These are phyloP conservation scores for Trebouxia sp. DNA, from an alignment of 139 green algal genomes.

Conservation along the genomic window DNA sequence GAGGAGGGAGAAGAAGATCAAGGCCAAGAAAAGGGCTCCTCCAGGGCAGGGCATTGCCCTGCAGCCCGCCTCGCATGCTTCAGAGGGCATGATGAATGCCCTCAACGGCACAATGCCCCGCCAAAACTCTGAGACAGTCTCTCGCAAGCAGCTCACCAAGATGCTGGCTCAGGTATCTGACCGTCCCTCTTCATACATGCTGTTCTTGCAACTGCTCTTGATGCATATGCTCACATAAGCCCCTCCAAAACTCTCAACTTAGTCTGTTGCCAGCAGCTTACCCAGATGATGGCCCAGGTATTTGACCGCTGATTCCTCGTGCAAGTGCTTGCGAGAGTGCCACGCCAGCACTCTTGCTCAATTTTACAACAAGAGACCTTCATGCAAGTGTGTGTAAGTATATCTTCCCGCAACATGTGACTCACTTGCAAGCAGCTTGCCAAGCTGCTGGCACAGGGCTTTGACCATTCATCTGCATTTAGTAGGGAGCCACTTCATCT, in stretches of 20 bases:
- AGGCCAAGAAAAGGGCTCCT: slow-evolving; percentile 7
- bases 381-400: too few species aligned
- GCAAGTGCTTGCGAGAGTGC: too few species aligned
- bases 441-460: too few species aligned
- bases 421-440: too few species aligned
- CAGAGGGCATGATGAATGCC: slow-evolving; percentile 16
- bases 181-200: background rate
- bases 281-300: too few species aligned
- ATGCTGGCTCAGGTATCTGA: slow-evolving; percentile 15
- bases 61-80: slow-evolving; percentile 2
- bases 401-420: too few species aligned
- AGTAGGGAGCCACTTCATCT: too few species aligned
- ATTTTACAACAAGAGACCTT: too few species aligned
- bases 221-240: background rate
- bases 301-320: too few species aligned
- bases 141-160: slow-evolving; percentile 18
- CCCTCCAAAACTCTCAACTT: background rate
- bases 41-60: slow-evolving; percentile 16
- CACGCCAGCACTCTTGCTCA: too few species aligned
- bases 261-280: background rate
- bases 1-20: slow-evolving; percentile 22
- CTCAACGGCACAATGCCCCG: background rate
- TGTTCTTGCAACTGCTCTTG: background rate
- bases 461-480: too few species aligned
- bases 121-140: background rate